Conservation (phyloP, 352 stramenopile species). For the Phytophthora pseudosyringae region DNA sequence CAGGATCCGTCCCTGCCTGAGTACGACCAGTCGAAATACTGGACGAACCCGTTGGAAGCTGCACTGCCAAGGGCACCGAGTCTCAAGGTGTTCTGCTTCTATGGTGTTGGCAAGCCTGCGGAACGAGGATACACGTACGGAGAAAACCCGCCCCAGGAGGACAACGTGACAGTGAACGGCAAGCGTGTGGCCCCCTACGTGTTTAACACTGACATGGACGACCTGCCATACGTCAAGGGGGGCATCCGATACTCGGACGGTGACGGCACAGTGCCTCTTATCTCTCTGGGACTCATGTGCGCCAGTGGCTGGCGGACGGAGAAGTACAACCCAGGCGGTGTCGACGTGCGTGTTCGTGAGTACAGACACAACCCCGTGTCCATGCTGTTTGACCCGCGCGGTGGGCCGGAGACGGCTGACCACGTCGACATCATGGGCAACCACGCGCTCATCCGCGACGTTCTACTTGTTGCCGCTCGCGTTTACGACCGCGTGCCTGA, state of each 20-base stretch:
- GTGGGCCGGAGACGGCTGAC: constrained; percentile 82
- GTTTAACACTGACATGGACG: constrained; percentile 65
- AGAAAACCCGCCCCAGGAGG: constrained; percentile 48
- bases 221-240: constrained; percentile 74
- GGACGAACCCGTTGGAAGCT: constrained; percentile 89
- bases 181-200: constrained; percentile 67
- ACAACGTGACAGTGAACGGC: constrained; percentile 40
- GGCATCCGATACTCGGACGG: constrained; percentile 91
- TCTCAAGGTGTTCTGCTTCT: constrained; percentile 95
- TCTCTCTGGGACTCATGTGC: constrained; percentile 96
- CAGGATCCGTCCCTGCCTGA: constrained; percentile 52
- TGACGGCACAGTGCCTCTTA: constrained; percentile 93
- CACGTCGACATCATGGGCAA: constrained; percentile 98
- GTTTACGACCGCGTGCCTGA: constrained; percentile 77
- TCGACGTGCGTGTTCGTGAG: constrained; percentile 88
- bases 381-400: constrained; percentile 73
- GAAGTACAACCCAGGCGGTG: constrained; percentile 87
- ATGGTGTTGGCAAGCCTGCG: constrained; percentile 92
- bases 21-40: constrained; percentile 74
- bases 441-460: constrained; percentile 86
- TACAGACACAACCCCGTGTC: constrained; percentile 80
- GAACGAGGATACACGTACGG: constrained; percentile 86
- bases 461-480: constrained; percentile 65
- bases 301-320: constrained; percentile 81
- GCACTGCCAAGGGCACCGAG: constrained; percentile 90